Conservation (phyloP, 176 grass and related monocot genomes). For the Carex parvula region DNA sequence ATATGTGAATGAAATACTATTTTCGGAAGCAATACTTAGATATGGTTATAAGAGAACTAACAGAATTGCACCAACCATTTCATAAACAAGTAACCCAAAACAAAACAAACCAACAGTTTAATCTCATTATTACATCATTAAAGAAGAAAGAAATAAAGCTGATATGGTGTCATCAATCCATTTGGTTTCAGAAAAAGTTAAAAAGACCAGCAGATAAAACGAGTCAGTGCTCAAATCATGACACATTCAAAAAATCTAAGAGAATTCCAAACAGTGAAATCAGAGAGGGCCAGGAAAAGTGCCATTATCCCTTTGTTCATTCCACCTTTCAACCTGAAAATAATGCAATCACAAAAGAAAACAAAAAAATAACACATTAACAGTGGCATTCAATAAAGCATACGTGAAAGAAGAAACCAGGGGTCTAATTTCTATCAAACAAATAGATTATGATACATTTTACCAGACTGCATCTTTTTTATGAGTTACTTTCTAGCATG, state of each 20-base stretch:
- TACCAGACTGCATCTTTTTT: neutral
- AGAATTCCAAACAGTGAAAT: slow-evolving; percentile 32
- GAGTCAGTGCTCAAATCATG: slow-evolving; percentile 21
- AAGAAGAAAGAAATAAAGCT: slow-evolving; percentile 9
- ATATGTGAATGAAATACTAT: neutral
- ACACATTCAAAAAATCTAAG: neutral
- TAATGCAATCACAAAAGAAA: neutral
- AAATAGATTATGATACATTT: neutral
- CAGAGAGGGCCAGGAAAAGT: slow-evolving; percentile 59
- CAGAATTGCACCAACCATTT: neutral
- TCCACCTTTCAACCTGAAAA: slow-evolving; percentile 70
- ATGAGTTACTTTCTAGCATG: neutral
- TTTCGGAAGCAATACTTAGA: too few relatives aligned
- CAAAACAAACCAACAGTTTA: neutral
- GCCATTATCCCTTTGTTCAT: slow-evolving; percentile 74
- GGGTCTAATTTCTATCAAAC: neutral
- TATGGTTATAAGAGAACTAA: neutral
- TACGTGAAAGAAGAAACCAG: neutral
- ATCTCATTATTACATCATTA: slow-evolving; percentile 16
- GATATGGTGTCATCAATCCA: neutral
- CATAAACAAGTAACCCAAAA: neutral
- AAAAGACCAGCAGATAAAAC: neutral
- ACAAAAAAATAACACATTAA: slow-evolving; percentile 37
- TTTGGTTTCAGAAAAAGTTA: slow-evolving; percentile 9
- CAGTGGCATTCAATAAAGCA: neutral